Base-by-base conservation (phyloP, 495 filamentous ascomycete genomes). In the Podospora pseudocomata region DNA sequence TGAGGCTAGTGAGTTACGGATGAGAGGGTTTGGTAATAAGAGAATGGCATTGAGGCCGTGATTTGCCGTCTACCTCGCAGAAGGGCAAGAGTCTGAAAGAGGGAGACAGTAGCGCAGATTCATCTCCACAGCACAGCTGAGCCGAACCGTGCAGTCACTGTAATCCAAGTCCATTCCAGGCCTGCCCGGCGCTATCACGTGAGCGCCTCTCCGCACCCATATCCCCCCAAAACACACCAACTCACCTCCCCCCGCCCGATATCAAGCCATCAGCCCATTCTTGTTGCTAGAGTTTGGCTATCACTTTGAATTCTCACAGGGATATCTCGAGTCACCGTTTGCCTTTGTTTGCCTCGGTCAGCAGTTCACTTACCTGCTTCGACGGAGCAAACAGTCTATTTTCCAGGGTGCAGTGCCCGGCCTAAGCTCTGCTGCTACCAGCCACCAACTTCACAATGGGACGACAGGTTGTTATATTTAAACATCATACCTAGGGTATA, bases 131-230 rank as follows among this genome's bases (percentile, higher is more conserved):
- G 55, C 64, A 19, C 63, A 39, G 63, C 66, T 56, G 62, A 71
- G 62, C 63, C 55, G 55, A 58, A 56, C 54, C 39, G 39, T 64
- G 9, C 56, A 61, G 32, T 60, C 67, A 34, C 67, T 71, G 39
- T 63, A 58, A 61, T 59, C 49, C 18, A 65, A 59, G 60, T 56
- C 59, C 39, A 56, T 66, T 68, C 61, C 66, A 63, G 63, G 66
- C 57, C 65, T 68, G 58, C 11, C 13, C 13, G 66, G 66, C 53
- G 56, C 66, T 60, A 67, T 71, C 70, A 71, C 70, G 70, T 71
- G 70, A 71, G 28, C 32, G 26, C 15, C 27, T 32, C 3, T 20
- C 39, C 16, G 62, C 19, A 61, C 19, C 61, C 64, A 23, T 61
- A 32, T 20, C 34, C 27, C 63, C 26, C 19, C 1, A 23, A 34